Conservation (phyloP, 75 land plant species). For the Cunninghamia lanceolata region DNA sequence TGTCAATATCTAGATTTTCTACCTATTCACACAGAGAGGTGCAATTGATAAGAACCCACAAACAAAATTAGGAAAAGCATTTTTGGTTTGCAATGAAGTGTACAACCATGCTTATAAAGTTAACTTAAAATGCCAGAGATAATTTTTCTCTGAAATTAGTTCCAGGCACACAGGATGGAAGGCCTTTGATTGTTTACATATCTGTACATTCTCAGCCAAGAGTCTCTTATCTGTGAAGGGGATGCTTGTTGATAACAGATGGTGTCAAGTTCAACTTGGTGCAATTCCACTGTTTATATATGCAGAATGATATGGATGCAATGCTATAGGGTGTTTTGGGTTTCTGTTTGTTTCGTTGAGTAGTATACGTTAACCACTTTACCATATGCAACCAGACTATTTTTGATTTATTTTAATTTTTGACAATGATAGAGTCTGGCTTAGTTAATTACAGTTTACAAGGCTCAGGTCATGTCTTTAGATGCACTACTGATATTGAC, state of each 20-base stretch:
- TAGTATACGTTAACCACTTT: background rate
- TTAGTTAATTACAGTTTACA: background rate
- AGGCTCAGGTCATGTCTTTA: background rate
- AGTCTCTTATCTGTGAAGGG: background rate
- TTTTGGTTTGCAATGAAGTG: background rate
- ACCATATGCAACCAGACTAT: background rate
- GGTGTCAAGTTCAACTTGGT: background rate
- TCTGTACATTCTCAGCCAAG: background rate
- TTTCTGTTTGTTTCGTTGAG: background rate
- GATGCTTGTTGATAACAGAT: background rate
- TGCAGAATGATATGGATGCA: background rate
- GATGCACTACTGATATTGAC: background rate
- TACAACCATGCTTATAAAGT: background rate
- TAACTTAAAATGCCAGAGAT: background rate
- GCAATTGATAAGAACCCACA: background rate
- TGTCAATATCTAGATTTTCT: background rate
- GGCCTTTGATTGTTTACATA: background rate
- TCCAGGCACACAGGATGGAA: background rate
- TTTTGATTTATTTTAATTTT: background rate
- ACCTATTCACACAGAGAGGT: background rate
- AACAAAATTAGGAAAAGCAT: background rate
- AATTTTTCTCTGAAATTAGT: background rate
- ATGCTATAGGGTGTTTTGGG: background rate
- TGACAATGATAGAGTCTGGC: background rate
- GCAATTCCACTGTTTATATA: background rate